Base-by-base conservation (phyloP, 2,329 filamentous ascomycete species). In the Orbilia blumenaviensis region DNA sequence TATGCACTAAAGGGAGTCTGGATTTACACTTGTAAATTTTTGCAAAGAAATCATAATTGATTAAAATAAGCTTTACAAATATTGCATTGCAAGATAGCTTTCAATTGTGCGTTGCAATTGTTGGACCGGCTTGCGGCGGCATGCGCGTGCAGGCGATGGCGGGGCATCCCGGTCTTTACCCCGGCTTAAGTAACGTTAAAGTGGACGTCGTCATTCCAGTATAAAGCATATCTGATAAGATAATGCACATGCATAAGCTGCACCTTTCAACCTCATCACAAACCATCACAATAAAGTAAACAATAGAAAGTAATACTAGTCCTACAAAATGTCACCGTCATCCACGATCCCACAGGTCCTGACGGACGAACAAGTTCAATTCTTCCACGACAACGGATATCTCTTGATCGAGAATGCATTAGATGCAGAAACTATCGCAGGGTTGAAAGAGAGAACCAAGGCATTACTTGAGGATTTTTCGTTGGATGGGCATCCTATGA, bases 401-500 rank as follows among this genome's bases (percentile, higher is more conserved):
- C 90, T 98, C 76, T 87, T 98, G 80, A 88, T 99, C 80, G 92
- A 92, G 0, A 84, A 91, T 81, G 94, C 92, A 67, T 88, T 98
- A 42, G 86, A 86, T 8, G 86, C 86, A 0, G 82, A 86, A 0
- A 92, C 91, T 16, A 88, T 94, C 56, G 82, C 86, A 12, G 84
- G 87, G 23, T 88, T 97, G 2, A 88, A 97, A 16, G 82, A 84
- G 76, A 92, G 96, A 83, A 95, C 93, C 4, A 86, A 90, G 81
- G 84, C 85, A 34, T 87, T 97, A 78, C 91, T 98, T 56, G 85
- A 89, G 64, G 79, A 87, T 77, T 94, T 99, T 84, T 87, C 89
- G 38, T 87, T 98, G n/a, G 86, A 88, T 36, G 88, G 91, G 71
- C 95, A 98, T 83, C 94, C 95, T 0, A 90, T 98, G 87, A 98